phyloP scores from a whole-genome alignment of 345 rosid genomes.

The Aurinia saxatilis region DNA sequence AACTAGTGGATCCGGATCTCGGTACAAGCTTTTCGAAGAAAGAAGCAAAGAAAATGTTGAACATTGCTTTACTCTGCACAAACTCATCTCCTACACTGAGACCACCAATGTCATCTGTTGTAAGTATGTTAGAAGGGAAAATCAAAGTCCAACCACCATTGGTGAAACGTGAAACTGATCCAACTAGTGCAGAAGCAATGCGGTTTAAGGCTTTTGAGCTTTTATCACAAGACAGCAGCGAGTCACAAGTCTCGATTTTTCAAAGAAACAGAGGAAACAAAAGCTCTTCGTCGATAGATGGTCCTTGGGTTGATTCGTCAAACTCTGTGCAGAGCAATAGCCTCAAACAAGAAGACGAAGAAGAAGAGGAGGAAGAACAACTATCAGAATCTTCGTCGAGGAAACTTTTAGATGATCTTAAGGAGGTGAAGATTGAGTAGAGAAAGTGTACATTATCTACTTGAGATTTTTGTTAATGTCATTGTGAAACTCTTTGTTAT shows the following conservation, averaged over 20 bases:
- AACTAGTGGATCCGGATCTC: too few relatives aligned
- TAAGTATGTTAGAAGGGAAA: constrained; percentile 77
- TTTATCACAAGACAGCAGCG: constrained; percentile 52
- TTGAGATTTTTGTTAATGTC: background rate
- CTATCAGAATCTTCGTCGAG: constrained; percentile 18
- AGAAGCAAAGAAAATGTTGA: too few relatives aligned
- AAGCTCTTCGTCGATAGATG: constrained; percentile 49
- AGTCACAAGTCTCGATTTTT: constrained; percentile 33
- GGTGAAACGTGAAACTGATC: constrained; percentile 42
- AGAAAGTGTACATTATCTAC: background rate
- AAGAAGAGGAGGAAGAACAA: background rate
- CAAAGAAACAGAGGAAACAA: constrained; percentile 34
- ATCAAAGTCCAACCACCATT: constrained; percentile 61
- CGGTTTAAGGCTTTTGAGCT: constrained; percentile 76
- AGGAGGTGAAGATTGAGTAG: constrained; percentile 19
- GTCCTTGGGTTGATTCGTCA: constrained; percentile 59
- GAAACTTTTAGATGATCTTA: constrained; percentile 20
- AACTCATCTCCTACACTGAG: constrained; percentile 84
- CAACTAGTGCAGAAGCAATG: constrained; percentile 38
- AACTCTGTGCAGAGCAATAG: constrained; percentile 29
- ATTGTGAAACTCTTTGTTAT: background rate
- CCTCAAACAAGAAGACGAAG: background rate
- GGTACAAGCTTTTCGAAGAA: too few relatives aligned
- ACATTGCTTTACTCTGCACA: constrained; percentile 82
- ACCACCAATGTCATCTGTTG: constrained; percentile 82